A percentile compares a stretch with the other conserved stretches of the same genome.
phyloP scores from a whole-genome alignment of 2,329 filamentous ascomycete species.

The Penicillium concentricum region DNA sequence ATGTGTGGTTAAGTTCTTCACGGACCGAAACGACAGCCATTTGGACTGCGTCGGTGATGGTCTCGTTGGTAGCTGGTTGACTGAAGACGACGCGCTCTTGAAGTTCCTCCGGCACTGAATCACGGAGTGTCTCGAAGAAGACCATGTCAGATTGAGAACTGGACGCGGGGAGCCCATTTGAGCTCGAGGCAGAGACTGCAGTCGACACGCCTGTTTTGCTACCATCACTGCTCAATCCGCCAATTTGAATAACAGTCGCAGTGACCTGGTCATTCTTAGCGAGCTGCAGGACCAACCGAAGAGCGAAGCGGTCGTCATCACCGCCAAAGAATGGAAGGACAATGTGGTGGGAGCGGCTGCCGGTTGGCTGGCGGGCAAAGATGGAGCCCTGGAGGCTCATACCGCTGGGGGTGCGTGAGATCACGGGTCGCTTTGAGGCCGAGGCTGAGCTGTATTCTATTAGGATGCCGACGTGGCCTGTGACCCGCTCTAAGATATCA shows the following conservation, averaged over 20 bases:
- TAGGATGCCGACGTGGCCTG: conserved; percentile 72
- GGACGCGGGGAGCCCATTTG: background rate
- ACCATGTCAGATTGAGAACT: conserved; percentile 45
- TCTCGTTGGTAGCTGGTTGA: conserved; percentile 33
- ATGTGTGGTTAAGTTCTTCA: conserved; percentile 59
- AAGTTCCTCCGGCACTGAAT: conserved; percentile 55
- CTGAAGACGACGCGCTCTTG: conserved; percentile 58
- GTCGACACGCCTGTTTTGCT: conserved; percentile 10
- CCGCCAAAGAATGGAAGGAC: conserved; percentile 87
- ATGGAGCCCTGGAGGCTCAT: conserved; percentile 60
- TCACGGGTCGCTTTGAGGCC: conserved; percentile 25
- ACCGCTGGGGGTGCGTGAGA: conserved; percentile 51
- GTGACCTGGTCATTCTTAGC: conserved; percentile 76
- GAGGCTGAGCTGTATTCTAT: conserved; percentile 69
- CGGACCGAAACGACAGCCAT: conserved; percentile 55
- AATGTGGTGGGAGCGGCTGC: conserved; percentile 72
- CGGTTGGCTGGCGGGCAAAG: conserved; percentile 59
- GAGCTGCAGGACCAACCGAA: conserved; percentile 80
- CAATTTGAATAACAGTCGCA: conserved; percentile 68
- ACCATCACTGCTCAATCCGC: conserved; percentile 15
- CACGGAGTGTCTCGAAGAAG: conserved; percentile 59
- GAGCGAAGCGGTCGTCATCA: conserved; percentile 73
- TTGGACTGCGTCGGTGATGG: conserved; percentile 43
- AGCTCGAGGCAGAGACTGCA: conserved; percentile 3
- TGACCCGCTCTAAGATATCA: conserved; percentile 61